Conservation (phyloP, 2,329 filamentous ascomycete species). For the Colletotrichum gigasporum region DNA sequence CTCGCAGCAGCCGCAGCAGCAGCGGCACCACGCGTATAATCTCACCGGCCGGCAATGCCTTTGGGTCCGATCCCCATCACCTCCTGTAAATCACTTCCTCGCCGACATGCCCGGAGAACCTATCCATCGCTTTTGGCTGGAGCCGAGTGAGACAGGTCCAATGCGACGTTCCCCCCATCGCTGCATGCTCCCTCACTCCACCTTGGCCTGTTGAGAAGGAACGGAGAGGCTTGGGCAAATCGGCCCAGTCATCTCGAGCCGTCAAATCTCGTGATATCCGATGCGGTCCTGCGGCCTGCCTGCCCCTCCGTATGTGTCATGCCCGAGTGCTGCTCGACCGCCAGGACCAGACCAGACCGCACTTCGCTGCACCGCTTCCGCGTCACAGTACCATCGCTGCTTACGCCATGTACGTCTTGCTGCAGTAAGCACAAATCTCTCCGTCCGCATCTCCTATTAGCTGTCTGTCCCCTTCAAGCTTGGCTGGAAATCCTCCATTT, state of each 20-base stretch:
- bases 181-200: slow-evolving; percentile 13
- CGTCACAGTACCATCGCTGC: slow-evolving; percentile 21
- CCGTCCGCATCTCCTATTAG: too few species aligned
- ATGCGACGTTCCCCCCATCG: slow-evolving; percentile 17
- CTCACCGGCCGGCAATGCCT: neutral
- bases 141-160: slow-evolving; percentile 21
- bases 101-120: slow-evolving; percentile 9
- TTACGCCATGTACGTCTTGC: slow-evolving; percentile 5
- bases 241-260: neutral
- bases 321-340: neutral
- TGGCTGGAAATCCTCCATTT: too few species aligned
- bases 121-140: slow-evolving; percentile 12
- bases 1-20: neutral
- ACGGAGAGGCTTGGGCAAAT: neutral
- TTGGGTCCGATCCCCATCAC: neutral
- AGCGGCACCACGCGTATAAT: neutral
- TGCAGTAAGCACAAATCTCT: slow-evolving; percentile 8
- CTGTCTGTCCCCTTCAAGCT: neutral
- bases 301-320: too few species aligned
- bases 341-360: neutral
- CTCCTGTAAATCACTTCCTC: neutral
- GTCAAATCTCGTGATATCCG: slow-evolving; percentile 1
- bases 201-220: neutral
- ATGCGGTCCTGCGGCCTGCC: too few species aligned
- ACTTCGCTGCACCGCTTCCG: slow-evolving; percentile 9